Evolutionary conservation across 2,329 filamentous ascomycete species (phyloP), one percentile per base, ranked within the genome.

Genomic region (Thelonectria discophora): DNA sequence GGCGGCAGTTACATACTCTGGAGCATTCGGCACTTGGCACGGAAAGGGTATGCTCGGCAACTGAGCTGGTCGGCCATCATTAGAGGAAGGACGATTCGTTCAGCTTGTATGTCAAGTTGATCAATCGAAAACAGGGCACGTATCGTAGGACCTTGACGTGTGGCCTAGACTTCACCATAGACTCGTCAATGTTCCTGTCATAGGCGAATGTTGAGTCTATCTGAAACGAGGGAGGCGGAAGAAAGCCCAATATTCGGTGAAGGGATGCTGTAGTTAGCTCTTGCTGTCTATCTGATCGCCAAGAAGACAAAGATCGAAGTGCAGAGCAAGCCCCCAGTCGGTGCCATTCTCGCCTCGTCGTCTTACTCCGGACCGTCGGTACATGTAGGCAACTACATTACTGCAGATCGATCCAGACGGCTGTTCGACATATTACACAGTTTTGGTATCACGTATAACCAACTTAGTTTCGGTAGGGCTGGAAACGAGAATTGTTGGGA

Each of bases 401-500:
- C 15, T 7, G 20, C 11, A 5, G n/a, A 43, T 13, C 17, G 42
- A 40, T 40, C 11, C 7, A 5, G 4, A 30, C 9, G 27, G 7
- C 24, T 24, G 24, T 7, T 24, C 24, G 18, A 20, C 24, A 7
- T 32, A 50, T 47, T n/a, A 52, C 48, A 17, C 46, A 58, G 34
- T 42, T 42, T 42, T 13, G 13, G 42, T 30, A 18, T 24, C 40
- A 32, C 18, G 39, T n/a, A 42, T 9, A 11, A 3, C 10, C 32
- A 13, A 9, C 13, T 34, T 9, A 9, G 12, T 34, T 34, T 40
- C 12, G 7, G 54, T 46, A 45, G 37, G 69, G 64, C 67, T 67
- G 65, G 65, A 60, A 65, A 39, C 9, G 6, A 8, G 20, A 24
- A 37, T 37, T 48, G 62, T 62, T 39, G 46, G 12, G 21, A 24